These are phyloP conservation scores for Melanogaster broomeanus DNA, from an alignment of 768 basidiomycete species.

Conservation along the genomic window DNA sequence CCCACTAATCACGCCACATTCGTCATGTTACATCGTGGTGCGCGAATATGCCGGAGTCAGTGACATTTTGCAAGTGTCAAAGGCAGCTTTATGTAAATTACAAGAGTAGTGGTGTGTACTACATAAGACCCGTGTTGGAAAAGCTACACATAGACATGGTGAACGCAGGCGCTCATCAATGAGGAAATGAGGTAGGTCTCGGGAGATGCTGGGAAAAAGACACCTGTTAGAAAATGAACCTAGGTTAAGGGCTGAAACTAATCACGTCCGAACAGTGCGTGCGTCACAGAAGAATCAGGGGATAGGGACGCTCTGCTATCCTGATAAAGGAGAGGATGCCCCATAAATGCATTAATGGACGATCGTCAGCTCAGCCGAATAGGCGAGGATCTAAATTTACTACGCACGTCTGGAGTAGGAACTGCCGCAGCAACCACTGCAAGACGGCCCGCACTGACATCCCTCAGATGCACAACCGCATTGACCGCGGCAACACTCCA, in stretches of 20 bases:
- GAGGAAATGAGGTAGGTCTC: background rate
- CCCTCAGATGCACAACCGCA: conserved; percentile 56
- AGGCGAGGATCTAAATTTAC: background rate
- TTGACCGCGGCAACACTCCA: conserved; percentile 65
- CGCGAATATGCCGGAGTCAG: background rate
- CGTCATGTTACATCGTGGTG: background rate
- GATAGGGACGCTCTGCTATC: background rate
- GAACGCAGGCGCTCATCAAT: background rate
- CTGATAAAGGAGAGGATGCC: background rate
- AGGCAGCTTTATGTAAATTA: background rate
- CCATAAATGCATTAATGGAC: too few species aligned
- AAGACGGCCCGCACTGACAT: conserved; percentile 60
- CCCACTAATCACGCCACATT: background rate
- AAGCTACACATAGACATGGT: background rate
- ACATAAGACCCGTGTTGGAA: background rate
- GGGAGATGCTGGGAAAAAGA: background rate
- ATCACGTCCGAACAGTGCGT: too few species aligned
- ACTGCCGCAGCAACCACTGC: conserved; percentile 52
- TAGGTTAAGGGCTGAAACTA: too few species aligned
- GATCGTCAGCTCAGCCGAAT: background rate
- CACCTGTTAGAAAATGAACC: background rate
- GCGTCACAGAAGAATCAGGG: background rate
- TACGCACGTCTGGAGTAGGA: background rate
- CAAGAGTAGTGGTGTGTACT: background rate
- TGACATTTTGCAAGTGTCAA: background rate